Evolutionary conservation across 2,329 filamentous ascomycete genomes (phyloP).

Genomic region (Xylaria polymorpha): DNA sequence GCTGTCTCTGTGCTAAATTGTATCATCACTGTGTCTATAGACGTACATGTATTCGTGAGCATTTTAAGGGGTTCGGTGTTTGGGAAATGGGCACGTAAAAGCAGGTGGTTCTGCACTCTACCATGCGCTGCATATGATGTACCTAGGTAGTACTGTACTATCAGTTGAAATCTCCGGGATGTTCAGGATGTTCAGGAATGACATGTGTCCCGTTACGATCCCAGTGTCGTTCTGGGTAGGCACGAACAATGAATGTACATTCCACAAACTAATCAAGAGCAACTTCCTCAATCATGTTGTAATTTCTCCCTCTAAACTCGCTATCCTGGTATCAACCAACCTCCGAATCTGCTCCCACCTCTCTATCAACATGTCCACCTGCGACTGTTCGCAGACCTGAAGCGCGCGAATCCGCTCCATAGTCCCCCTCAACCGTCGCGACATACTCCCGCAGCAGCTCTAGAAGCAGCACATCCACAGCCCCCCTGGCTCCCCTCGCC

Average conservation of each 20-base stretch:
- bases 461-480: constrained; percentile 55
- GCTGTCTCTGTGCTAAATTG: background rate
- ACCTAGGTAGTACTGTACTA: background rate
- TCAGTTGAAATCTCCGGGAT: background rate
- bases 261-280: background rate
- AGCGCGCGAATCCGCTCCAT: constrained; percentile 48
- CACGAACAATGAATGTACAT: background rate
- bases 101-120: background rate
- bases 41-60: constrained; percentile 5
- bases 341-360: constrained; percentile 58
- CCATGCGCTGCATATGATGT: background rate
- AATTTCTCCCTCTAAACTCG: constrained; percentile 43
- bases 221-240: too few relatives aligned
- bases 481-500: constrained; percentile 56
- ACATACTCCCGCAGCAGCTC: constrained; percentile 55
- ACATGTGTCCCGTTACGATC: background rate
- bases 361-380: constrained; percentile 53
- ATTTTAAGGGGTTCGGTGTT: constrained; percentile 28
- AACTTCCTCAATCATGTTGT: constrained; percentile 11
- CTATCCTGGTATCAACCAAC: constrained; percentile 54
- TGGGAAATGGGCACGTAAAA: background rate
- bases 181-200: background rate
- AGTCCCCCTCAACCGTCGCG: constrained; percentile 47
- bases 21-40: constrained; percentile 14
- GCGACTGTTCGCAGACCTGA: constrained; percentile 48